Conservation (phyloP, 345 rosid genomes). For the Euphorbia peplus region DNA sequence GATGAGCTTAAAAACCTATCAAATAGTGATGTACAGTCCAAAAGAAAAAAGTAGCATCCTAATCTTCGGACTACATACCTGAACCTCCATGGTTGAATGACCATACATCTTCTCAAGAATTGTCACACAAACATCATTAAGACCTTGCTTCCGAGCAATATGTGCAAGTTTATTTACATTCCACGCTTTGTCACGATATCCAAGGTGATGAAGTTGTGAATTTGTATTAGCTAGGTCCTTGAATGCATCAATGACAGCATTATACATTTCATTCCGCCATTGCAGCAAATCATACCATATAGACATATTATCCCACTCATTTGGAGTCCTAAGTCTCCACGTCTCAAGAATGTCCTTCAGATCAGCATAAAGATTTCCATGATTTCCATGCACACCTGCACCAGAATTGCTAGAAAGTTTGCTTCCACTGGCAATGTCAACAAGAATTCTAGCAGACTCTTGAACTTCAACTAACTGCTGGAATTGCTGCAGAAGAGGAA, state of each 20-base stretch:
- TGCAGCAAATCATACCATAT: constrained; percentile 96
- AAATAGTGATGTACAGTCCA: not conserved
- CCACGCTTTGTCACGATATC: constrained; percentile 98
- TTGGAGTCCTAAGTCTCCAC: constrained; percentile 97
- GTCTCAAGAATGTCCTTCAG: constrained; percentile 96
- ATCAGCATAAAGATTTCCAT: constrained; percentile 83
- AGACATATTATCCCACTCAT: constrained; percentile 98
- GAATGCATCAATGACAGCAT: constrained; percentile 87
- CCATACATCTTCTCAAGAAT: constrained; percentile 98
- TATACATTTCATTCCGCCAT: constrained; percentile 99
- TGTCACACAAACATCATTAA: constrained; percentile 84
- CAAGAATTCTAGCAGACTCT: constrained; percentile 86
- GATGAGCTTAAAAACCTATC: not conserved
- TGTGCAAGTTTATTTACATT: constrained; percentile 96
- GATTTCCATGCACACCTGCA: constrained; percentile 71
- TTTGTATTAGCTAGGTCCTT: constrained; percentile 72
- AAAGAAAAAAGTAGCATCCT: not conserved
- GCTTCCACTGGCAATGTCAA: constrained; percentile 88
- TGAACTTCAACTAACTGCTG: constrained; percentile 98
- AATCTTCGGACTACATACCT: constrained; percentile 44
- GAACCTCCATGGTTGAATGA: constrained; percentile 97
- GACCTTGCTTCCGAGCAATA: constrained; percentile 96
- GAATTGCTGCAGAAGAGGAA: constrained; percentile 95
- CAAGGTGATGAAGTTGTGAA: constrained; percentile 91
- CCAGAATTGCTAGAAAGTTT: constrained; percentile 61